Evolutionary conservation across 345 rosid species (phyloP).

Genomic region (Salix suchowensis): DNA sequence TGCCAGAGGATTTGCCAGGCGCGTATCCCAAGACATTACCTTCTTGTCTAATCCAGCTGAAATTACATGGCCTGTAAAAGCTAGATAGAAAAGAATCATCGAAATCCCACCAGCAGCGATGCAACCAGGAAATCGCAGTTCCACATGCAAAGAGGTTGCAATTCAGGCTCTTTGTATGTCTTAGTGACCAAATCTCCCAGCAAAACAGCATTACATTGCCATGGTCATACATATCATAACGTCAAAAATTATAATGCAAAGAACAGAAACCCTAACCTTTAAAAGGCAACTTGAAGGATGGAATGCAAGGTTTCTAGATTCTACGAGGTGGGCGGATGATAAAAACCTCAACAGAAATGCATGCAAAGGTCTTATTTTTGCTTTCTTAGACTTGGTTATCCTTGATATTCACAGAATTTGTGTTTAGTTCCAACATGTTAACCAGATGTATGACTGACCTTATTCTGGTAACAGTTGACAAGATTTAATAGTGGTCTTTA

Average conservation of each 20-base stretch:
- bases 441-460: neutral
- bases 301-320: neutral
- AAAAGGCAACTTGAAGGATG: neutral
- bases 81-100: neutral
- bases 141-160: neutral
- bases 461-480: neutral
- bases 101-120: neutral
- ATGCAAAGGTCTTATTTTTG: neutral
- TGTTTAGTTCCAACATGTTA: neutral
- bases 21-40: constrained; percentile 63
- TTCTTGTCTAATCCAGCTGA: constrained; percentile 77
- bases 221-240: neutral
- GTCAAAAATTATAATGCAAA: neutral
- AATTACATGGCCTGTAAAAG: constrained; percentile 54
- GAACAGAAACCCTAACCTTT: neutral
- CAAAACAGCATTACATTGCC: neutral
- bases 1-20: constrained; percentile 31
- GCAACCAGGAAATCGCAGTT: neutral
- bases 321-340: neutral
- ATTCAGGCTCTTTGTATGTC: neutral
- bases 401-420: neutral
- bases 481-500: neutral
- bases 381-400: neutral
- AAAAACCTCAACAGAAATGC: neutral
- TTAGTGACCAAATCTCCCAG: neutral